Evolutionary conservation across 495 filamentous ascomycete species (phyloP).

Genomic region (Amphirosellinia nigrospora): DNA sequence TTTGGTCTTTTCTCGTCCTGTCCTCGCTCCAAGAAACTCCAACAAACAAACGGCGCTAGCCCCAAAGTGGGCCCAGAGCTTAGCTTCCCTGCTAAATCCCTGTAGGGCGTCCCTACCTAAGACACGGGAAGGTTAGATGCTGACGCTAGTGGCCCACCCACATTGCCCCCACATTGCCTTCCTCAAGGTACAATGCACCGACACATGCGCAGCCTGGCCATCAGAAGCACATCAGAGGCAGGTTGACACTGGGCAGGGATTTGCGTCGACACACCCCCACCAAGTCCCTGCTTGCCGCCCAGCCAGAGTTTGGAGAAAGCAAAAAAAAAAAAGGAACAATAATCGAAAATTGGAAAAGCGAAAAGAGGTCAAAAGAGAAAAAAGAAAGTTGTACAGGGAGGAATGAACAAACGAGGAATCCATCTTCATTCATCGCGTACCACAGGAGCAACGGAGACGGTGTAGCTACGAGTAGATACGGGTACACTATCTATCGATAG

Average conservation of each 20-base stretch:
- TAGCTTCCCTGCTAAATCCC: conserved; percentile 14
- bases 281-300: conserved; percentile 5
- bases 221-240: no score
- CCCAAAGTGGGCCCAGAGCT: background rate
- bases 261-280: background rate
- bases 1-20: background rate
- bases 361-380: background rate
- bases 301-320: background rate
- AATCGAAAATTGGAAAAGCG: background rate
- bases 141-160: conserved; percentile 9
- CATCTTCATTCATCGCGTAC: background rate
- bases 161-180: background rate
- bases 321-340: background rate
- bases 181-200: conserved; percentile 12
- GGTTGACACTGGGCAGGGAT: conserved; percentile 4
- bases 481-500: background rate
- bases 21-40: background rate
- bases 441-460: background rate
- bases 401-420: no score
- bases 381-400: background rate
- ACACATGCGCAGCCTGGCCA: background rate
- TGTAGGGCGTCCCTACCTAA: conserved; percentile 3
- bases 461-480: background rate
- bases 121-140: conserved; percentile 20
- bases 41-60: background rate